Evolutionary conservation across 169 alveolate species (phyloP).

Genomic region (Plasmodium vivax): DNA sequence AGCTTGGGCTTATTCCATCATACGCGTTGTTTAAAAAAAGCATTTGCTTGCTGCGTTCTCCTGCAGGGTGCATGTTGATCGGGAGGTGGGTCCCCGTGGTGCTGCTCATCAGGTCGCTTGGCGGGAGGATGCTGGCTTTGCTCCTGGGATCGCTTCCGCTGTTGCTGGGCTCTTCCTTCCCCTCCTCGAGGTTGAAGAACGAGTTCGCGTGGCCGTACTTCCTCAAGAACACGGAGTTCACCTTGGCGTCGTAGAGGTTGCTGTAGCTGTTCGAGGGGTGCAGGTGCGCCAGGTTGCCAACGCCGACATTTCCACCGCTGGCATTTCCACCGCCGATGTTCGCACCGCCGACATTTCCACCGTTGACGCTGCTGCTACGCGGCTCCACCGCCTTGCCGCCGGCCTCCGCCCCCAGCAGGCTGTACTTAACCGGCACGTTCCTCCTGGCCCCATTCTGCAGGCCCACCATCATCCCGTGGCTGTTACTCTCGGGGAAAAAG

Average conservation of each 20-base stretch:
- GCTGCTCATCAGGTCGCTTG: constrained; percentile 8
- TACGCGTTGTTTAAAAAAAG: constrained; percentile 11
- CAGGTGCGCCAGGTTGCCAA: not conserved
- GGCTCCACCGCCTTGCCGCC: not conserved
- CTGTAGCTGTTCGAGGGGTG: constrained; percentile 2
- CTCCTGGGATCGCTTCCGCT: not conserved
- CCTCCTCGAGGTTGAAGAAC: constrained; percentile 4
- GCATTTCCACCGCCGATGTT: not conserved
- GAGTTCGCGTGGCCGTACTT: constrained; percentile 10
- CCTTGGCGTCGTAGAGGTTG: constrained; percentile 13
- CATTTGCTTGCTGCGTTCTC: not conserved
- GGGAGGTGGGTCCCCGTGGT: not conserved
- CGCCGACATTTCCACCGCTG: not conserved
- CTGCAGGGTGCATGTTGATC: not conserved
- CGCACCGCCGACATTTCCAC: not conserved
- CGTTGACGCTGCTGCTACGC: not conserved
- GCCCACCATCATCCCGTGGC: not conserved
- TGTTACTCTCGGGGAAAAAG: not conserved
- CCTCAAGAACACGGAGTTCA: constrained; percentile 20
- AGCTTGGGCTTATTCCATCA: not conserved
- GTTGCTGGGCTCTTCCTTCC: constrained; percentile 9
- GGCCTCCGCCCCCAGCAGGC: not conserved
- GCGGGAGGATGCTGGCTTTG: not conserved
- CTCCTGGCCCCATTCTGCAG: not conserved
- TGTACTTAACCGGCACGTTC: not conserved